Conservation (phyloP, 2,329 filamentous ascomycete species). For the Colletotrichum lentis region DNA sequence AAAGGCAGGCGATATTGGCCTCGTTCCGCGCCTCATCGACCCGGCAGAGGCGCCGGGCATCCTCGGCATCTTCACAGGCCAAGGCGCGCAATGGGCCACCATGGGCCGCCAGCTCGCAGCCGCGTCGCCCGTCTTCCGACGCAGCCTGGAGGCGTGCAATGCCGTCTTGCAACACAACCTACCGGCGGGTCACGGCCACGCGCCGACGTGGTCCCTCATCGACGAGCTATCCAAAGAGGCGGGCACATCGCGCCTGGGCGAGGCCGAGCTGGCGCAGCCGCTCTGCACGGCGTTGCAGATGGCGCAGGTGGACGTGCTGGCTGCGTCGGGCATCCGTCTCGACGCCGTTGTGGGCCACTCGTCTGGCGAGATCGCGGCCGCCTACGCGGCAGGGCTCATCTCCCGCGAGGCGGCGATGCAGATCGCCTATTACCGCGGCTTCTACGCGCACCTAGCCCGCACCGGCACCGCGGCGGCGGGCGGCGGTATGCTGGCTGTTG, state of each 20-base stretch:
- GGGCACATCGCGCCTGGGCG: slow-evolving; percentile 40
- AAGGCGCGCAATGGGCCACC: slow-evolving; percentile 45
- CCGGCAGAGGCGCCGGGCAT: not conserved
- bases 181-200: not conserved
- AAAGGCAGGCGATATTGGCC: no score
- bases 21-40: not conserved
- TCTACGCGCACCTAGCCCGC: slow-evolving; percentile 37
- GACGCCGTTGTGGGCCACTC: slow-evolving; percentile 56
- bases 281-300: slow-evolving; percentile 35
- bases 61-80: slow-evolving; percentile 45
- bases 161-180: not conserved
- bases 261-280: slow-evolving; percentile 36
- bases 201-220: slow-evolving; percentile 38
- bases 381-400: slow-evolving; percentile 57
- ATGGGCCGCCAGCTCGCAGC: slow-evolving; percentile 38
- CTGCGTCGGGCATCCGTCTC: slow-evolving; percentile 43
- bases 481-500: slow-evolving; percentile 42
- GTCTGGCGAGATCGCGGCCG: slow-evolving; percentile 59
- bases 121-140: not conserved
- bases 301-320: slow-evolving; percentile 43
- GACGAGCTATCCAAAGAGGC: slow-evolving; percentile 40
- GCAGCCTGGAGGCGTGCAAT: not conserved
- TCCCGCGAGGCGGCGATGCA: slow-evolving; percentile 40
- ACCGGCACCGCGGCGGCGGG: slow-evolving; percentile 30
- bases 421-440: slow-evolving; percentile 41